Conservation (phyloP, 495 filamentous ascomycete genomes). For the Astrothelium subdiscretum region DNA sequence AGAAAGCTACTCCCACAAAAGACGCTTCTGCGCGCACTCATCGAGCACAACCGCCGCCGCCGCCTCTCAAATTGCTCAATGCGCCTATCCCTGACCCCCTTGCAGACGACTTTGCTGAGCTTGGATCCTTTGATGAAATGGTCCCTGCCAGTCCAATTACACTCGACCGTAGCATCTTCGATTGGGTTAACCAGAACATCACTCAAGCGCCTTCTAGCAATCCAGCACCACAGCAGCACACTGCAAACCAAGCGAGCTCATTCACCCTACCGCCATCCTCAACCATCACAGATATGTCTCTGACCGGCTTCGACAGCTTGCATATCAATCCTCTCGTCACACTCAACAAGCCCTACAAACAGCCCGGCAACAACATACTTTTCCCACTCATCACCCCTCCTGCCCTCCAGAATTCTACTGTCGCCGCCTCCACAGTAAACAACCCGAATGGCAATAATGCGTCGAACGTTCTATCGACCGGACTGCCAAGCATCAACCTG, state of each 20-base stretch:
- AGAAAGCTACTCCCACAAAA: background rate
- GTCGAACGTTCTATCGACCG: background rate
- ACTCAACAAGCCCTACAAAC: conserved; percentile 11
- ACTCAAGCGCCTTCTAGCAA: background rate
- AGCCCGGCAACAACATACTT: background rate
- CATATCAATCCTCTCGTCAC: conserved; percentile 20
- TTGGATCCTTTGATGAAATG: conserved; percentile 13
- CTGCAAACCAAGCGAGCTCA: background rate
- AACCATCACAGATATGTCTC: conserved; percentile 3
- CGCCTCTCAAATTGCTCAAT: conserved; percentile 8
- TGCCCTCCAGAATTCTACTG: conserved; percentile 2
- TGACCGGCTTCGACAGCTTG: conserved; percentile 9
- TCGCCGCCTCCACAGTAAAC: conserved; percentile 8
- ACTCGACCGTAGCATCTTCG: conserved; percentile 24
- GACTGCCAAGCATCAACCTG: background rate
- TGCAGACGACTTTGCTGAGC: conserved; percentile 17
- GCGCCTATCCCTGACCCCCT: conserved; percentile 10
- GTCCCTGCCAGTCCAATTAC: conserved; percentile 17
- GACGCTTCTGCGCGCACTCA: background rate
- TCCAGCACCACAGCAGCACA: background rate
- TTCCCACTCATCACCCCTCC: background rate
- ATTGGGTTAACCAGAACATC: conserved; percentile 16
- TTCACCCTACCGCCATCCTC: background rate
- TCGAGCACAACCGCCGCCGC: background rate
- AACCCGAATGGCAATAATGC: background rate